Conservation (phyloP, 129 eudicot genomes). For the Apium graveolens region DNA sequence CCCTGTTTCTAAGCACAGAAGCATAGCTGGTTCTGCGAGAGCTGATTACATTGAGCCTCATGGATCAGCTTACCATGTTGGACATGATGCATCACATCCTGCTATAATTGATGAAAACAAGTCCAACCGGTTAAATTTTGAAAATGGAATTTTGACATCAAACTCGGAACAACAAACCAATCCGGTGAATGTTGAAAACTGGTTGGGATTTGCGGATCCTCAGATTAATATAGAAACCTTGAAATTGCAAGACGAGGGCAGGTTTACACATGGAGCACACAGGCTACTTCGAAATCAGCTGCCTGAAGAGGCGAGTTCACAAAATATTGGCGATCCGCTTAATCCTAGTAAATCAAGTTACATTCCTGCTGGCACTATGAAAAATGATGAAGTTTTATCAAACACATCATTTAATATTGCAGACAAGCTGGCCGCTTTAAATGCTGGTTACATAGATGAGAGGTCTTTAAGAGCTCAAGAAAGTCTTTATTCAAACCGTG, state of each 20-base stretch:
- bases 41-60: constrained; percentile 29
- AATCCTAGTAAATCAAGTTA: constrained; percentile 19
- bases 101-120: constrained; percentile 30
- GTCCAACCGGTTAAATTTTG: constrained; percentile 27
- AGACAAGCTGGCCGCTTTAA: constrained; percentile 61
- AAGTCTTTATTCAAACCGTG: constrained; percentile 30
- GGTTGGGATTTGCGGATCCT: constrained; percentile 47
- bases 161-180: constrained; percentile 29
- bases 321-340: constrained; percentile 26
- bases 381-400: constrained; percentile 20
- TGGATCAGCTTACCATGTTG: constrained; percentile 22
- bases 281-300: constrained; percentile 38
- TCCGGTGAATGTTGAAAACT: constrained; percentile 33
- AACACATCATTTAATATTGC: constrained; percentile 35
- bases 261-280: constrained; percentile 20
- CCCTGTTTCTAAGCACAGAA: constrained; percentile 81
- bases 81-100: constrained; percentile 23
- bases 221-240: constrained; percentile 24
- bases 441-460: constrained; percentile 37
- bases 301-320: constrained; percentile 69
- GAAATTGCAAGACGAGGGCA: constrained; percentile 24
- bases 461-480: constrained; percentile 25
- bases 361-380: constrained; percentile 16
- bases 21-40: constrained; percentile 36
- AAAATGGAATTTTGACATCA: constrained; percentile 20